Percentiles rank a stretch among this genome's conserved stretches.
Evolutionary conservation across 2,329 filamentous ascomycete genomes (phyloP).

Genomic region (Fusarium lateritium): DNA sequence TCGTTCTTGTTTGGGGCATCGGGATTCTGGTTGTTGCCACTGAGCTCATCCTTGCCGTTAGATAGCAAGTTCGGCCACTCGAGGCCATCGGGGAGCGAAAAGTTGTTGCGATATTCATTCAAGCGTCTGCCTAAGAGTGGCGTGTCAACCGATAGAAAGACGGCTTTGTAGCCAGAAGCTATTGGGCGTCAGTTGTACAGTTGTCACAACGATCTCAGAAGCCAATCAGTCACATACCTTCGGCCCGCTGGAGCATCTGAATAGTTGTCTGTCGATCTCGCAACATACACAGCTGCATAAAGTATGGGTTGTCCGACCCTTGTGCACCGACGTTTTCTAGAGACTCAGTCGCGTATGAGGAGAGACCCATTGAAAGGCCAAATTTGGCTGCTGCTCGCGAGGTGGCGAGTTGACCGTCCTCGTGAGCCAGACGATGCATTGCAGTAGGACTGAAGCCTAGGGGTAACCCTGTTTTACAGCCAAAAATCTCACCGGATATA

Average conservation of each 20-base stretch:
- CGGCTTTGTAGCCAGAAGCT: conserved; percentile 13
- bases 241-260: conserved; percentile 1
- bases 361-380: conserved; percentile 5
- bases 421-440: conserved; percentile 12
- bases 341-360: not conserved
- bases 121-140: conserved; percentile 5
- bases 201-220: too few species aligned
- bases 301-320: not conserved
- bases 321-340: conserved; percentile 8
- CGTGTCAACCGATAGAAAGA: conserved; percentile 9
- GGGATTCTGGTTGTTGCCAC: not conserved
- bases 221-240: not conserved
- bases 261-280: conserved; percentile 6
- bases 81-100: not conserved
- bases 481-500: not conserved
- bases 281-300: conserved; percentile 9
- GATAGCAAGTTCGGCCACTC: not conserved
- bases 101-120: conserved; percentile 3
- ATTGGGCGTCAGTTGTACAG: too few species aligned
- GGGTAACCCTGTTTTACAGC: not conserved
- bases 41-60: too few species aligned
- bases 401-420: conserved; percentile 4
- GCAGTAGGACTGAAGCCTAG: conserved; percentile 3
- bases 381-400: not conserved
- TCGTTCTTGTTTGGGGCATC: not conserved